Base-by-base conservation (phyloP, 495 filamentous ascomycete genomes). In the Chaetomidium leptoderma region DNA sequence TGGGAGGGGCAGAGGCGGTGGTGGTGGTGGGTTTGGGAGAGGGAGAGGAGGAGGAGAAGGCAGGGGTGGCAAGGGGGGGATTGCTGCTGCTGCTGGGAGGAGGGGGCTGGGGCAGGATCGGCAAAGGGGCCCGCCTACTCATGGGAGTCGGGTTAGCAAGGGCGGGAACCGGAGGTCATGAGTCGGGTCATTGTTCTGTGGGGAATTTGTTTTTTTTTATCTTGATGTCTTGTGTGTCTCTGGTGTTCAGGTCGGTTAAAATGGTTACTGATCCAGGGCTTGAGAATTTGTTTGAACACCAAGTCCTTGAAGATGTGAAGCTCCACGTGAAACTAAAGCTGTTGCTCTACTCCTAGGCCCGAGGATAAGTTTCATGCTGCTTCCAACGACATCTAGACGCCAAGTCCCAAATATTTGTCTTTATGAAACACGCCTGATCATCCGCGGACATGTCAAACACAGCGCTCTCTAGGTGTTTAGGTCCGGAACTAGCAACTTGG, bases 101-200 rank as follows among this genome's bases (percentile, higher is more conserved):
- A 71, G 75, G 29, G 78, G 76, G 0, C 61, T 81, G 42, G 78
- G 78, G 9, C 69, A 77, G 50, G 76, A 75, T 16, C 78, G 72
- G 67, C 66, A 66, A 64, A 67, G 70, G 37, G 76, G 74, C 9
- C 60, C 71, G 23, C 42, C 63, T 1, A 62, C 56, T n/a, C 56
- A 52, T 24, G 67, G 70, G 8, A 67, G 63, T 27, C 54, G 68
- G 48, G 71, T 79, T 17, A 67, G 69, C 36, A 80, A 79, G 64
- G 63, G 68, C 0, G 66, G 67, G 43, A 63, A 37, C 13, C 47
- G 55, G 23, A 43, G 61, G 26, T 48, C 53, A 46, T 60, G 45
- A 54, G n/a, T 43, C 2, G 33, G 42, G 7, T 39, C n/a, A n/a
- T 17, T 14, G 23, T 48, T 4, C 2, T 8, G 10, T 55, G 23